These are phyloP conservation scores for Mycena latifolia DNA, from an alignment of 768 basidiomycete species.

Conservation along the genomic window DNA sequence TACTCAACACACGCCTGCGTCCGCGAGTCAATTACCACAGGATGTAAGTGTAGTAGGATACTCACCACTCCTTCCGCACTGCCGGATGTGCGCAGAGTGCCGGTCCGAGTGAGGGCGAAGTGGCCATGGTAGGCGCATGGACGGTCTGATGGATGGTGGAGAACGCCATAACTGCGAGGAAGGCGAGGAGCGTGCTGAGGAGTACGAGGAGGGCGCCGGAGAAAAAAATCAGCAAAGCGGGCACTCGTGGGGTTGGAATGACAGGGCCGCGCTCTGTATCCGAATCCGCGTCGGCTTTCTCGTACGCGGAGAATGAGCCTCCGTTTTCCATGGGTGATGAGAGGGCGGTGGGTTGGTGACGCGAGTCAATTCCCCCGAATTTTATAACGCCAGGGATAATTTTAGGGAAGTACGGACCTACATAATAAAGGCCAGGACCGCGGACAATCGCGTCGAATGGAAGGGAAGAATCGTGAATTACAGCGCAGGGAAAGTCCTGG, in stretches of 20 bases:
- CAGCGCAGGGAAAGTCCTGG: background rate
- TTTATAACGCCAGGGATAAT: slow-evolving; percentile 13
- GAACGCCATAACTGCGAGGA: slow-evolving; percentile 24
- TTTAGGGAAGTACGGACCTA: background rate
- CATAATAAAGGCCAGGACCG: slow-evolving; percentile 12
- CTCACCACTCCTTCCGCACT: slow-evolving; percentile 22
- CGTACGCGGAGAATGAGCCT: background rate
- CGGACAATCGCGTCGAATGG: background rate
- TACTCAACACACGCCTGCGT: slow-evolving; percentile 45
- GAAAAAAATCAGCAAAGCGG: slow-evolving; percentile 17
- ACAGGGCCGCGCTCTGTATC: background rate
- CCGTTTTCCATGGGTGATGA: background rate
- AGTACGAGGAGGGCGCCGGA: slow-evolving; percentile 21
- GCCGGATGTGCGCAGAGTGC: slow-evolving; percentile 11
- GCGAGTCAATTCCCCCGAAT: background rate
- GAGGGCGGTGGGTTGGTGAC: background rate
- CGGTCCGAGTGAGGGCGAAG: background rate
- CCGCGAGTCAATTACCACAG: background rate
- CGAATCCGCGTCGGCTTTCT: background rate
- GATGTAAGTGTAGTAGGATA: background rate
- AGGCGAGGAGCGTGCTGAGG: slow-evolving; percentile 26
- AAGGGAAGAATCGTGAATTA: background rate
- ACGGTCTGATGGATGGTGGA: background rate
- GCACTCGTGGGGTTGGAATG: background rate
- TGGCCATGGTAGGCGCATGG: background rate